Conservation (phyloP, 1,284 basidiomycete species). For the Lentinus polychrous region DNA sequence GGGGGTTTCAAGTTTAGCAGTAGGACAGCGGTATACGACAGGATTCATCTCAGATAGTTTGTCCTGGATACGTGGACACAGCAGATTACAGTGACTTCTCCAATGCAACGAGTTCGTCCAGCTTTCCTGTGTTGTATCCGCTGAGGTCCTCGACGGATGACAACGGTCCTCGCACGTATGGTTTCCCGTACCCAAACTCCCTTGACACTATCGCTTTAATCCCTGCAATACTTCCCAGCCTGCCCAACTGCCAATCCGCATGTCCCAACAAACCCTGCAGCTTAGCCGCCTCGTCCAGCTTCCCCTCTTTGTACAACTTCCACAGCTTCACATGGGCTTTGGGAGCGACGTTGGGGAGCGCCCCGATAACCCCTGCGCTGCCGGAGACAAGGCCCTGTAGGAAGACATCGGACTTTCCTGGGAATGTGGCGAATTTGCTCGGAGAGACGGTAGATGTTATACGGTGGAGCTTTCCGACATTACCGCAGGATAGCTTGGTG, state of each 20-base stretch:
- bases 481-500: constrained; percentile 82
- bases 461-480: constrained; percentile 79
- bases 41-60: too few species aligned
- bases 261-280: constrained; percentile 68
- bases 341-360: constrained; percentile 73
- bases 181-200: constrained; percentile 65
- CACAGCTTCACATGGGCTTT: constrained; percentile 65
- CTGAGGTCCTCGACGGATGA: constrained; percentile 33
- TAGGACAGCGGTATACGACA: too few species aligned
- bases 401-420: constrained; percentile 61
- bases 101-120: constrained; percentile 54
- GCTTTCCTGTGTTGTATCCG: constrained; percentile 30
- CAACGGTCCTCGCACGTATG: constrained; percentile 54
- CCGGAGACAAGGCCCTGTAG: constrained; percentile 63
- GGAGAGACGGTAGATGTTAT: constrained; percentile 51
- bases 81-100: constrained; percentile 47
- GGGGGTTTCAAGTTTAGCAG: too few species aligned
- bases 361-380: constrained; percentile 66
- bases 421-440: constrained; percentile 53
- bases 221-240: constrained; percentile 65
- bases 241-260: constrained; percentile 67
- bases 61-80: too few species aligned
- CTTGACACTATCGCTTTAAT: constrained; percentile 65
- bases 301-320: constrained; percentile 50
- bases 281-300: constrained; percentile 57